Conservation (phyloP, 2,329 filamentous ascomycete species). For the Cadophora malorum region DNA sequence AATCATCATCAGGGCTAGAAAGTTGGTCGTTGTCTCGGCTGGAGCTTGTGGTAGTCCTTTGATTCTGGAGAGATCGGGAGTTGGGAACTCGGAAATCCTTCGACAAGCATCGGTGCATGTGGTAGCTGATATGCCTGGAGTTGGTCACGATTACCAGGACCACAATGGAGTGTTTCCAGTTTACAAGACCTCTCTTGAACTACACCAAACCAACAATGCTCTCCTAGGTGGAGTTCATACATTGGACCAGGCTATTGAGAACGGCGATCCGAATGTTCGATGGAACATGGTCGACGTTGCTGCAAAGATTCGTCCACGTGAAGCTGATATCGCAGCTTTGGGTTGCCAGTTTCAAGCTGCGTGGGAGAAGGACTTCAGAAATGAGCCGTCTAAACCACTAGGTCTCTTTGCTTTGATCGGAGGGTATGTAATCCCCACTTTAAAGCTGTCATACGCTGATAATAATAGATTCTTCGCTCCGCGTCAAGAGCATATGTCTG, state of each 20-base stretch:
- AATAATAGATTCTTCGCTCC: background rate
- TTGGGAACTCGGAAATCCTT: slow-evolving; percentile 57
- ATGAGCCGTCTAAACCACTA: slow-evolving; percentile 30
- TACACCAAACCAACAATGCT: slow-evolving; percentile 37
- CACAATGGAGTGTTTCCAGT: slow-evolving; percentile 54
- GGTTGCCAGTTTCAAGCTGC: slow-evolving; percentile 56
- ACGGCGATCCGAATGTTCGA: slow-evolving; percentile 49
- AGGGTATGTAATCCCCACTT: slow-evolving; percentile 13
- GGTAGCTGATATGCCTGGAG: slow-evolving; percentile 53
- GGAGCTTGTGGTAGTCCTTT: slow-evolving; percentile 41
- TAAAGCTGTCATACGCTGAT: background rate
- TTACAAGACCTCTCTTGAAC: slow-evolving; percentile 55
- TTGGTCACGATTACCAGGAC: slow-evolving; percentile 59
- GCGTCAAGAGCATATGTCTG: background rate
- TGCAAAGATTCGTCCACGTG: slow-evolving; percentile 60
- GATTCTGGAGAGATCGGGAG: slow-evolving; percentile 65
- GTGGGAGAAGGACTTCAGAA: slow-evolving; percentile 61
- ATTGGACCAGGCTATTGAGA: background rate
- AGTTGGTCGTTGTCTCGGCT: slow-evolving; percentile 56
- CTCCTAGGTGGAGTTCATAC: background rate
- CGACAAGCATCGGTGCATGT: slow-evolving; percentile 51
- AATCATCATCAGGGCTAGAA: slow-evolving; percentile 49
- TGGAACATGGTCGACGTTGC: slow-evolving; percentile 59
- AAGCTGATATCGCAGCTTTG: slow-evolving; percentile 58
- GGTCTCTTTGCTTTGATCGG: slow-evolving; percentile 50